These are phyloP conservation scores for Ceratobasidium sp. DNA, from an alignment of 1,284 basidiomycete species.

Conservation along the genomic window DNA sequence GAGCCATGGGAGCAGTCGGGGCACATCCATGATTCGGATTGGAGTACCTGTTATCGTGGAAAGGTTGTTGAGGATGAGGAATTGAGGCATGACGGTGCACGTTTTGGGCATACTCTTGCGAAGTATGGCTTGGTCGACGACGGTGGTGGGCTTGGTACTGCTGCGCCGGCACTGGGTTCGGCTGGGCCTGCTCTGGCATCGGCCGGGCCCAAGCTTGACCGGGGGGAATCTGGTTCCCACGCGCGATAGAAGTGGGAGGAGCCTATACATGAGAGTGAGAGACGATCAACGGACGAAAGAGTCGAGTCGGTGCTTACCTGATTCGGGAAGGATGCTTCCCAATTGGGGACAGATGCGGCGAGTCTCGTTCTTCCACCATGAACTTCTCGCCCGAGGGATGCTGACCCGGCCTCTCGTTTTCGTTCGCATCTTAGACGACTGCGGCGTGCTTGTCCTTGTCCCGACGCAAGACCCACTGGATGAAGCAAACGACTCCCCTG, in stretches of 20 bases:
- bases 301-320: not conserved
- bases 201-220: too few species aligned
- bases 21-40: not conserved
- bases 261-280: too few species aligned
- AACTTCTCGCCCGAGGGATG: not conserved
- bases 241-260: not conserved
- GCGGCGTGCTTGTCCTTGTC: constrained; percentile 5
- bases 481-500: constrained; percentile 44
- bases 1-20: not conserved
- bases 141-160: not conserved
- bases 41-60: too few species aligned
- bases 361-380: not conserved
- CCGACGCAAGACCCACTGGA: constrained; percentile 46
- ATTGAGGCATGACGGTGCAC: not conserved
- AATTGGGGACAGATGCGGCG: constrained; percentile 16
- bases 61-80: too few species aligned
- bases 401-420: constrained; percentile 5
- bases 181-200: not conserved
- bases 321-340: constrained; percentile 4
- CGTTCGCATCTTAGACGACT: constrained; percentile 2
- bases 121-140: not conserved
- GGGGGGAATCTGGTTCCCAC: too few species aligned
- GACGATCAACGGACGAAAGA: not conserved
- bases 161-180: not conserved
- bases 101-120: not conserved